Base-by-base conservation (phyloP, 352 stramenopile species). In the Blastocystis sp. region DNA sequence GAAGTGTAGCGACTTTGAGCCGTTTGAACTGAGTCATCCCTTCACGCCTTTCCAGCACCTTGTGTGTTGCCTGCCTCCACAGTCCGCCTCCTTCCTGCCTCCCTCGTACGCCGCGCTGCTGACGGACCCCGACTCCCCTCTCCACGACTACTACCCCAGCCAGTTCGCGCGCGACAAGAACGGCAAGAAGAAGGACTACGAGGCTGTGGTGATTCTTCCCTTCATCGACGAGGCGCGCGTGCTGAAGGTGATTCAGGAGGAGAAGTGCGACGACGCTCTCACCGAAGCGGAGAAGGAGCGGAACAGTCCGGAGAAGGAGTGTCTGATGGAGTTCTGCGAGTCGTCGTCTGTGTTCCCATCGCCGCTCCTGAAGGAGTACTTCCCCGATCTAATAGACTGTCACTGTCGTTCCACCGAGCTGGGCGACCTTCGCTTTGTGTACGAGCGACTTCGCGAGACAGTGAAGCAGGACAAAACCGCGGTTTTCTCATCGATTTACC, bases 161-260 rank as follows among this genome's bases (percentile, higher is more conserved):
- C 91, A 98, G 35, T 96, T 99, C 61, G 93, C 95, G 26, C 94
- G 96, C 35, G 97, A 99, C 92, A 96, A 96, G 0, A 99, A 99
- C 91, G 97, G 97, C 26, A 98, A 99, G 91, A 93, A 94, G 0
- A 98, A 98, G 94, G 95, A 96, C 31, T 99, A 97, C 97, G 92
- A 98, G 16, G 98, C 96, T 95, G 96, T 99, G n/a, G 96, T 98
- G 33, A 91, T 99, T 39, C 93, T 99, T 9, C 97, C 97, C 26
- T 99, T 99, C 89, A 98, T 99, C 89, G 96, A 99, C 79, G 96
- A 99, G 93, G 91, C 94, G 67, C 92, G 96, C 12, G 92, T 99
- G 39, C 90, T 98, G 10, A 91, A 94, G 35, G 95, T 95, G 4
- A 85, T 85, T 16, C 19, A n/a, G 41, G 41, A 12, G 90, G 9